A percentile compares a stretch with the other conserved stretches of the same genome.
phyloP scores from a whole-genome alignment of 2,329 filamentous ascomycete genomes.

The Fusarium brachygibbosum region DNA sequence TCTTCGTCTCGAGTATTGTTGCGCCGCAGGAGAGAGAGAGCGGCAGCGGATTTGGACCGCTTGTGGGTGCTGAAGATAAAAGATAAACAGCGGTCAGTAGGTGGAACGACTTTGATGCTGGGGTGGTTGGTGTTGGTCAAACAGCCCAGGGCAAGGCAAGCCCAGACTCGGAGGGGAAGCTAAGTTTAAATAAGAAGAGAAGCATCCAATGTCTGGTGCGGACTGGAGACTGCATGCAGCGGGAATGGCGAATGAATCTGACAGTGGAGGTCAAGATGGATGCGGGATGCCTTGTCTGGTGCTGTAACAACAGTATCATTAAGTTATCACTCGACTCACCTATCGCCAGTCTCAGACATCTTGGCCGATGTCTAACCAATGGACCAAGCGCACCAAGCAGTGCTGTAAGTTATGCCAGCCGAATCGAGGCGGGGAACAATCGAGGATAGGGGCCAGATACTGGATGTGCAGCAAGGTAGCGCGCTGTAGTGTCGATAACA shows the following conservation, averaged over 20 bases:
- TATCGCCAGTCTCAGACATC: slow-evolving; percentile 48
- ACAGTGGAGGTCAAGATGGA: neutral
- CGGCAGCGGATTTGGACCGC: slow-evolving; percentile 67
- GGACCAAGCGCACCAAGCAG: neutral
- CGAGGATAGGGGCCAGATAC: slow-evolving; percentile 37
- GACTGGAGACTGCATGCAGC: slow-evolving; percentile 27
- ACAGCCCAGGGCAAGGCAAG: slow-evolving; percentile 16
- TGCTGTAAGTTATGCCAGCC: slow-evolving; percentile 1
- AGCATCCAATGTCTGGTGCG: slow-evolving; percentile 35
- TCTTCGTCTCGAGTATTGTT: slow-evolving; percentile 66
- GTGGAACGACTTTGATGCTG: slow-evolving; percentile 47
- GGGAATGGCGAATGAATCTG: slow-evolving; percentile 28
- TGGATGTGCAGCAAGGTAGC: slow-evolving; percentile 33
- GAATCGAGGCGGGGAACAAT: slow-evolving; percentile 33
- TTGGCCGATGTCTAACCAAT: slow-evolving; percentile 35
- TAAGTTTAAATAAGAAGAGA: slow-evolving; percentile 37
- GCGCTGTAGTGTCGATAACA: slow-evolving; percentile 19
- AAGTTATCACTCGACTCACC: slow-evolving; percentile 37
- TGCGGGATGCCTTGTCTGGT: neutral
- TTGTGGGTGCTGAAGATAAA: slow-evolving; percentile 57
- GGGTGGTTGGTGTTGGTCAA: slow-evolving; percentile 36
- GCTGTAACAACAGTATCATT: slow-evolving; percentile 8
- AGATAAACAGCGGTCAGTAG: slow-evolving; percentile 50
- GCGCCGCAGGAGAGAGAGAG: slow-evolving; percentile 68
- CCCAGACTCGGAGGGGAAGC: slow-evolving; percentile 24